phyloP scores from a whole-genome alignment of 2,329 filamentous ascomycete genomes.

The Zarea fungicola region DNA sequence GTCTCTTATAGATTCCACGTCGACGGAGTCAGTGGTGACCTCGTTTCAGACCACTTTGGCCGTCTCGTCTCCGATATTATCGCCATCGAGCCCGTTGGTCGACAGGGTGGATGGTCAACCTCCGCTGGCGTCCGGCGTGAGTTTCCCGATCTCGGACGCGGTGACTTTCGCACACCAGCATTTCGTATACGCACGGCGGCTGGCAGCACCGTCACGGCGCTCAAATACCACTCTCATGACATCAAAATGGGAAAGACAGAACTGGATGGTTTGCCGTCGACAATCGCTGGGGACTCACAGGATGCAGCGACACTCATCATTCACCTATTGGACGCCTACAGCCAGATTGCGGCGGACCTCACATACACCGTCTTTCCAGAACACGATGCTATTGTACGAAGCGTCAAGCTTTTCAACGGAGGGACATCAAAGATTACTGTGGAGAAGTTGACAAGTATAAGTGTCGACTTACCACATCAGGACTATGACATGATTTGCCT shows the following conservation, averaged over 20 bases:
- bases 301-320: constrained; percentile 56
- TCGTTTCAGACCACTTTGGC: constrained; percentile 58
- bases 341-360: constrained; percentile 51
- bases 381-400: constrained; percentile 56
- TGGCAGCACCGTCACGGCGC: constrained; percentile 53
- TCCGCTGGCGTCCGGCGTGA: constrained; percentile 44
- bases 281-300: constrained; percentile 44
- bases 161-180: constrained; percentile 59
- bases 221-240: constrained; percentile 52
- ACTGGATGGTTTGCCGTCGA: constrained; percentile 52
- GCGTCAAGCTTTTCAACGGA: constrained; percentile 55
- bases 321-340: constrained; percentile 53
- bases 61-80: constrained; percentile 44
- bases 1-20: constrained; percentile 61
- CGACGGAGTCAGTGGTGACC: constrained; percentile 47
- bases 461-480: constrained; percentile 54
- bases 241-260: constrained; percentile 50
- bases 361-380: constrained; percentile 59
- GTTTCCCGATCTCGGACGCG: constrained; percentile 58
- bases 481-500: constrained; percentile 59
- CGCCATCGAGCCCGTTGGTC: constrained; percentile 29
- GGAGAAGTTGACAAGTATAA: constrained; percentile 55
- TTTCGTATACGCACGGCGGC: constrained; percentile 53
- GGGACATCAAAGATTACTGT: constrained; percentile 48
- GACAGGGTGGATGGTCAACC: constrained; percentile 33